Percentiles rank a stretch among this genome's conserved stretches.
phyloP scores from a whole-genome alignment of 2,329 filamentous ascomycete genomes.

The Lachnellula subtilissima region DNA sequence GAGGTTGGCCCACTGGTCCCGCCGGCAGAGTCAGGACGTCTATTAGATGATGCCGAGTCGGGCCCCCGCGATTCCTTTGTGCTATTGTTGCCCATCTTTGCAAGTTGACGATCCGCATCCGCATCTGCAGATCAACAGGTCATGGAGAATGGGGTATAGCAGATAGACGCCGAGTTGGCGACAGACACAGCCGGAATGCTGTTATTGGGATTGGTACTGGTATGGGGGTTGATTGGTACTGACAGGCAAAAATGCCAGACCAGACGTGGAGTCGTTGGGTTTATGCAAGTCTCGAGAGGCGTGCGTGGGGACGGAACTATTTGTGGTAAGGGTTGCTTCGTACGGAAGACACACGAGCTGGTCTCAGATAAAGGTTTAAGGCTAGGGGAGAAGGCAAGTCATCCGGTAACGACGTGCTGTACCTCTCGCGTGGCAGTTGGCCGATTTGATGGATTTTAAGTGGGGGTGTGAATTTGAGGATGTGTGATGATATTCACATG shows the following conservation, averaged over 20 bases:
- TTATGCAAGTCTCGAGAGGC: constrained; percentile 24
- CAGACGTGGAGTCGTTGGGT: constrained; percentile 20
- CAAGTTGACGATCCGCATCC: constrained; percentile 21
- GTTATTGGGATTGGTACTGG: not conserved
- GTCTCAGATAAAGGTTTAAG: constrained; percentile 17
- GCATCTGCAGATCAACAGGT: constrained; percentile 19
- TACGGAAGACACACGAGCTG: constrained; percentile 17
- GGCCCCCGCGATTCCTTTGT: constrained; percentile 27
- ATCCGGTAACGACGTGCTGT: constrained; percentile 10
- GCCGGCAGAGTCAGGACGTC: constrained; percentile 17
- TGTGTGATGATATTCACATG: not conserved
- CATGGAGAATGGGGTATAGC: constrained; percentile 17
- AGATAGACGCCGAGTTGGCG: not conserved
- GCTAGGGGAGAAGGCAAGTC: constrained; percentile 20
- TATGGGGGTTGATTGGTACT: constrained; percentile 2
- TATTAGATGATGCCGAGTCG: constrained; percentile 19
- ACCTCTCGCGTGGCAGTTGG: not conserved
- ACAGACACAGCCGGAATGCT: not conserved
- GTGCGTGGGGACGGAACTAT: constrained; percentile 9
- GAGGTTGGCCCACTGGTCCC: constrained; percentile 21
- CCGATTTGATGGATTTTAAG: no score
- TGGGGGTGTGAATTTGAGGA: not conserved
- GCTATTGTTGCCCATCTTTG: constrained; percentile 31
- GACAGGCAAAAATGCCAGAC: not conserved
- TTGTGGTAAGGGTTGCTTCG: not conserved